Evolutionary conservation across 208 protist genomes (phyloP), one percentile per base, ranked within the genome.

Genomic region (Vickermania spadyakhi): DNA sequence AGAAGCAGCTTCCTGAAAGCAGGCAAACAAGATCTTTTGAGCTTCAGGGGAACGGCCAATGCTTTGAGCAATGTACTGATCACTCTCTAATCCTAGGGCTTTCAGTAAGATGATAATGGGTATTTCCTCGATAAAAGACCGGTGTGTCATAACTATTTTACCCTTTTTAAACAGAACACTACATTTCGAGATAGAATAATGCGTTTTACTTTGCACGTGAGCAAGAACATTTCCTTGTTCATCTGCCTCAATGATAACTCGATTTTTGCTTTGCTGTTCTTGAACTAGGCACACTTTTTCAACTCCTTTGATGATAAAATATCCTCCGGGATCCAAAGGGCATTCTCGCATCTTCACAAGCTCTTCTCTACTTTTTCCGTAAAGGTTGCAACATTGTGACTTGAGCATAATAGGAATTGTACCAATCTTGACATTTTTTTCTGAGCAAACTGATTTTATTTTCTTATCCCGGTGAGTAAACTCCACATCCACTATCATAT

Each of bases 351-450:
- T 75, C 23, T 71, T 62, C 27, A 98, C 82, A 22, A 99, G 75
- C 73, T 99, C 88, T 52, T 93, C 89, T 4, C 87, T 69, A 4
- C 66, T 87, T 69, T 97, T 96, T 1, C 79, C 77, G 49, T 75
- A 77, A 0, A 99, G 70, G 26, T 99, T 90, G 75, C 99, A 99
- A 41, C 94, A 86, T n/a, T 76, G 86, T 30, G 89, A 98, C 28
- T 97, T 86, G 11, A 99, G 86, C 99, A 99, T 99, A 23, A 99
- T 99, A 0, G 99, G 99, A 61, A 99, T 98, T 23, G 89, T 84
- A 0, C 98, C 98, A 72, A 99, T 99, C 31, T 75, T 73, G 21
- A 99, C 79, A 61, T 92, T 86, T 0, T 78, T 84, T 51, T 89
- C 77, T 22, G 77, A 45, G 36, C 36, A 66, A 27, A 73, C 67